Evolutionary conservation across 2,329 filamentous ascomycete genomes (phyloP).

Genomic region (Furcasterigmium sp.): DNA sequence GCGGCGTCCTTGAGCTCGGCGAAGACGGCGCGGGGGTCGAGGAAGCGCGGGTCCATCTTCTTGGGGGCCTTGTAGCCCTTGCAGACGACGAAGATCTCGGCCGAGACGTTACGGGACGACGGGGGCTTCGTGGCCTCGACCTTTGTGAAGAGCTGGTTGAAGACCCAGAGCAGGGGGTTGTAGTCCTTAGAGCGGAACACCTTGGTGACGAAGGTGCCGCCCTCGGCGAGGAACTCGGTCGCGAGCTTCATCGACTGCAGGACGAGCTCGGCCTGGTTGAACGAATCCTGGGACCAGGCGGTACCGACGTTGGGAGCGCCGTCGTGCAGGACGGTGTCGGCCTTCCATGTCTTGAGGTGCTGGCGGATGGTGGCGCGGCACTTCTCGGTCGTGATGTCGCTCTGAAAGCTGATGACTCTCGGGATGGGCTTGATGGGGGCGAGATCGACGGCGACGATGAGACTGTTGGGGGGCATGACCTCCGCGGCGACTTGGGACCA

Average conservation of each 20-base stretch:
- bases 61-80: constrained; percentile 94
- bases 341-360: constrained; percentile 94
- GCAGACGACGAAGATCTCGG: constrained; percentile 98
- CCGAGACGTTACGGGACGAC: constrained; percentile 90
- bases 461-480: constrained; percentile 82
- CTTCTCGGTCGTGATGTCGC: constrained; percentile 96
- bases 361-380: constrained; percentile 83
- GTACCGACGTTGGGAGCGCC: constrained; percentile 97
- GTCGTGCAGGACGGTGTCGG: constrained; percentile 91
- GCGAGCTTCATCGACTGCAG: constrained; percentile 89
- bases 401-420: constrained; percentile 90
- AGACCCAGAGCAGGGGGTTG: constrained; percentile 92
- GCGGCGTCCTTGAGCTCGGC: constrained; percentile 81
- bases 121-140: constrained; percentile 98
- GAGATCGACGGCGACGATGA: constrained; percentile 93
- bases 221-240: constrained; percentile 84
- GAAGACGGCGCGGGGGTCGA: constrained; percentile 86
- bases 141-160: constrained; percentile 92
- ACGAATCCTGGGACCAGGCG: constrained; percentile 97
- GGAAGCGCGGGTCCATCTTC: constrained; percentile 82
- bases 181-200: constrained; percentile 97
- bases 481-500: constrained; percentile 97
- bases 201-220: constrained; percentile 94
- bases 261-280: constrained; percentile 91
- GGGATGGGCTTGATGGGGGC: constrained; percentile 94